Evolutionary conservation across 2,329 filamentous ascomycete species (phyloP).

Genomic region (Onygenales sp.): DNA sequence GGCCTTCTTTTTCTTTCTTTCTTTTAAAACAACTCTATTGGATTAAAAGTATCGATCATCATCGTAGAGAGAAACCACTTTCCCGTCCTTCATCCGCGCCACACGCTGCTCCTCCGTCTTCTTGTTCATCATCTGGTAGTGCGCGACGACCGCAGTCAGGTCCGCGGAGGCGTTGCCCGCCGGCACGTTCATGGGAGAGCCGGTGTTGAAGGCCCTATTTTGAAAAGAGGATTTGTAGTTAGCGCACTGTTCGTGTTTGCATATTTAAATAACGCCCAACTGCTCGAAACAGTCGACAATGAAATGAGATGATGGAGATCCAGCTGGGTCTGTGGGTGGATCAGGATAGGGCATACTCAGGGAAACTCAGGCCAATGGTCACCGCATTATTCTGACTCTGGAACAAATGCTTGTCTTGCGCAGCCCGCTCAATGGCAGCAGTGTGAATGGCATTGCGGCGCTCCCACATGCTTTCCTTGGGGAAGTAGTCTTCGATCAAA

Average conservation of each 20-base stretch:
- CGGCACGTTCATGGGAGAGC: conserved; percentile 54
- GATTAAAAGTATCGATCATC: conserved; percentile 21
- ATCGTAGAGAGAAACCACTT: conserved; percentile 35
- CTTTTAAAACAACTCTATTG: background rate
- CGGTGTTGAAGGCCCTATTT: conserved; percentile 51
- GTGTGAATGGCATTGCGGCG: conserved; percentile 52
- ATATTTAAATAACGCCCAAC: background rate
- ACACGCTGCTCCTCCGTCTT: conserved; percentile 50
- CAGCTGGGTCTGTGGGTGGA: background rate
- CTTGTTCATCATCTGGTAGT: conserved; percentile 51
- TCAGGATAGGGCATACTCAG: conserved; percentile 48
- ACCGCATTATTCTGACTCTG: conserved; percentile 32
- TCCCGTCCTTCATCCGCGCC: conserved; percentile 34
- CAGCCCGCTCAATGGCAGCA: conserved; percentile 53
- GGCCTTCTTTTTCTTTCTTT: background rate
- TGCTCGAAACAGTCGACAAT: background rate
- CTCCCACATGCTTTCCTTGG: conserved; percentile 44
- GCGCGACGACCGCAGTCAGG: conserved; percentile 50
- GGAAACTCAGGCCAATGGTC: conserved; percentile 48
- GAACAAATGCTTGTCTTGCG: conserved; percentile 53
- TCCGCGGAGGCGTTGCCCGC: conserved; percentile 51
- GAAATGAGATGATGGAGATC: background rate
- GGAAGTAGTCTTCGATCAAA: conserved; percentile 47
- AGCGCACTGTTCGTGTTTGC: background rate
- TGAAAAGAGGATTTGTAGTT: background rate